Conservation (phyloP, 2,329 filamentous ascomycete genomes). For the Dryadomyces quercus-mongolicae region DNA sequence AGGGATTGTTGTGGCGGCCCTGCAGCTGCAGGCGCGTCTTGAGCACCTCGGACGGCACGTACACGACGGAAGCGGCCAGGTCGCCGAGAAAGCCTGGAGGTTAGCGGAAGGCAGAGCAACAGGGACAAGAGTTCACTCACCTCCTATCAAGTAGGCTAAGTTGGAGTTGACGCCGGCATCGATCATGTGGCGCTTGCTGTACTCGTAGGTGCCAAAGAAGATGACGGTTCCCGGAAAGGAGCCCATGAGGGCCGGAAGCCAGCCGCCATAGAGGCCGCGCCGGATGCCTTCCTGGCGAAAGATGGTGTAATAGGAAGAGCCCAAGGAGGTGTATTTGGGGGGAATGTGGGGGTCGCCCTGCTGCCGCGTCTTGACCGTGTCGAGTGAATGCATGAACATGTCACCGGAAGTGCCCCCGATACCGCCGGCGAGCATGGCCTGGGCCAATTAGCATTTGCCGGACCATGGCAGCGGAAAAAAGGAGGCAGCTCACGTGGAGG, state of each 20-base stretch:
- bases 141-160: slow-evolving; percentile 74
- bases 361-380: slow-evolving; percentile 96
- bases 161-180: slow-evolving; percentile 73
- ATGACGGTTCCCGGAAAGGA: slow-evolving; percentile 89
- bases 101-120: background rate
- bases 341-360: slow-evolving; percentile 92
- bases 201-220: slow-evolving; percentile 96
- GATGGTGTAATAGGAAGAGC: slow-evolving; percentile 85
- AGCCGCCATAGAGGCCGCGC: slow-evolving; percentile 85
- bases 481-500: slow-evolving; percentile 26
- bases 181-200: slow-evolving; percentile 79
- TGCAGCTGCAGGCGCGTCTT: slow-evolving; percentile 96
- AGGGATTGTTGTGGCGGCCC: slow-evolving; percentile 88
- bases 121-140: slow-evolving; percentile 30
- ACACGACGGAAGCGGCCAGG: slow-evolving; percentile 79
- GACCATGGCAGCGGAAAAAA: background rate
- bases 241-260: slow-evolving; percentile 77
- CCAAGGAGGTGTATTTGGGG: slow-evolving; percentile 83
- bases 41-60: slow-evolving; percentile 93
- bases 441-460: background rate
- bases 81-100: slow-evolving; percentile 76
- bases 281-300: slow-evolving; percentile 81
- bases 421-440: slow-evolving; percentile 94
- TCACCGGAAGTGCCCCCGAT: slow-evolving; percentile 88
- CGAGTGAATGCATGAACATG: slow-evolving; percentile 96